Evolutionary conservation across 495 filamentous ascomycete genomes (phyloP).

Genomic region (Annulohypoxylon moriforme): DNA sequence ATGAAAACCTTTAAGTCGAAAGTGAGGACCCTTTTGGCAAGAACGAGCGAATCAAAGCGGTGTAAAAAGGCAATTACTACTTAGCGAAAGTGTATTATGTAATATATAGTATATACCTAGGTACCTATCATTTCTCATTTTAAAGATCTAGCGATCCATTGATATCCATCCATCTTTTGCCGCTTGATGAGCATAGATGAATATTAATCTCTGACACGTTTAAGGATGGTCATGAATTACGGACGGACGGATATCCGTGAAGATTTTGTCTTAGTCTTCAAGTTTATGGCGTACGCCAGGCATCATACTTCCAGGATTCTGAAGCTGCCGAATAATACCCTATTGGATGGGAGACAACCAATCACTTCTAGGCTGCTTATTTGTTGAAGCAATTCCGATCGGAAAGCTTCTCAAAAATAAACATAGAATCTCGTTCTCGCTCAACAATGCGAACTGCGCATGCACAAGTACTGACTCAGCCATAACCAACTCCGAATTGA

Average conservation of each 20-base stretch:
- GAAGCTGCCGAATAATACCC: neutral
- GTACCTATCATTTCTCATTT: neutral
- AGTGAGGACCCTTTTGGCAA: slow-evolving; percentile 31
- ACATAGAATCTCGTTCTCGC: neutral
- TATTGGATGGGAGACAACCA: neutral
- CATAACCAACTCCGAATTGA: neutral
- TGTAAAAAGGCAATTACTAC: slow-evolving; percentile 23
- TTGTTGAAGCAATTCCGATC: neutral
- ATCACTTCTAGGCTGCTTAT: neutral
- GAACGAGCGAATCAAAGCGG: slow-evolving; percentile 25
- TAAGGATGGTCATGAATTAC: no score
- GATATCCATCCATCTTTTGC: neutral
- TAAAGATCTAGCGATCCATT: neutral
- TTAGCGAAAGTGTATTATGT: slow-evolving; percentile 9
- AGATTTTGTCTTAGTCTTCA: neutral
- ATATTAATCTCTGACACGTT: neutral
- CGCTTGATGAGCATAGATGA: neutral
- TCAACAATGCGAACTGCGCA: slow-evolving; percentile 5
- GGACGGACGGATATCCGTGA: no score
- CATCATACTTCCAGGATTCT: neutral
- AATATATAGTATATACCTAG: neutral
- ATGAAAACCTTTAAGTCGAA: neutral
- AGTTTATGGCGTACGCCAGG: neutral
- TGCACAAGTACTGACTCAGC: neutral
- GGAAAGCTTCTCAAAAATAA: neutral